Evolutionary conservation across 2,329 filamentous ascomycete genomes (phyloP), one percentile per base, ranked within the genome.

Genomic region (Penicillium occitanis): DNA sequence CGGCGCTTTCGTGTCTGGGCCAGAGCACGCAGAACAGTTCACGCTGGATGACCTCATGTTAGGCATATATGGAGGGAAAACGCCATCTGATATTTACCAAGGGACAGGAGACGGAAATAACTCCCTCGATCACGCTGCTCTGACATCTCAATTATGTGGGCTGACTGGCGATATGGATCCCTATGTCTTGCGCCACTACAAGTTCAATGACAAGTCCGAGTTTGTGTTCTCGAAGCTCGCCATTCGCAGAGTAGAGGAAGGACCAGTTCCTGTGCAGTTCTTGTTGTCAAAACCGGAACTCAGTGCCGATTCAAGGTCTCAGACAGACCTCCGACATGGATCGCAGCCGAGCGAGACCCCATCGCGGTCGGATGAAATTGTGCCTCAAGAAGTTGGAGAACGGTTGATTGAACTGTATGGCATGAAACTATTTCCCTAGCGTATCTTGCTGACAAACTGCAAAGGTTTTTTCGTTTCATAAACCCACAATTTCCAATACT

Each of bases 31-130:
- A n/a, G 62, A 58, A 1, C 62, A 64, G 10, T 58, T 64, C 30
- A 64, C 51, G 28, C 44, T 64, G 13, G 62, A 64, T 11, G 62
- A 64, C 40, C 51, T 64, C 53, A 64, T 64, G 62, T 19, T 64
- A 17, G 42, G 51, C 19, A 58, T 64, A 25, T 64, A 64, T n/a
- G 40, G 35, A 19, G 62, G 62, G 5, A 58, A 14, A 44, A 48
- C 51, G 11, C 62, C 53, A 8, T 46, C 62, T 48, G 50, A 40
- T 28, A 22, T 28, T 11, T 58, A 57, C 22, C 62, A 58, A 35
- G 53, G n/a, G 28, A 48, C 40, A 37, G 51, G 51, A 33, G 53
- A 58, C 5, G 50, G 42, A 6, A 40, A 33, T 5, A 48, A 58
- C 14, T 57, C 62, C 13, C 53, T 64, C 7, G 62, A 64, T n/a